Base-by-base conservation (phyloP, 768 basidiomycete genomes). In the Rhizopogon salebrosus region DNA sequence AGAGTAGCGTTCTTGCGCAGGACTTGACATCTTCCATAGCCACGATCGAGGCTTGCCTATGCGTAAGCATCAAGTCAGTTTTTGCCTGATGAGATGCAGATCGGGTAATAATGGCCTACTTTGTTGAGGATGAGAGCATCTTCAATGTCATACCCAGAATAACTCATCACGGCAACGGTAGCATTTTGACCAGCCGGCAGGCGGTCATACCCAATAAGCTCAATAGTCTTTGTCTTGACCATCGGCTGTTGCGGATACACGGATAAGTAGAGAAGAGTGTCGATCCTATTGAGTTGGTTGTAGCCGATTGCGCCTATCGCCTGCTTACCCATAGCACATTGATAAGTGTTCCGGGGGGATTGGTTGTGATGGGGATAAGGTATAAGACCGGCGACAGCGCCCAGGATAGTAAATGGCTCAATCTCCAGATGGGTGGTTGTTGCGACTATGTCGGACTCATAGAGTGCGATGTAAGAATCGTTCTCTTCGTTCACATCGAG, bases 281-380 rank as follows among this genome's bases (percentile, higher is more conserved):
- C 97, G 65, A 99, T 98, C 41, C 97, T 83, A 64, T 93, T 92
- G 59, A 98, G 83, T 69, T 99, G 97, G 68, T 98, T 99, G 72
- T 95, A 97, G 0, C 87, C 95, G 56, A 99, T 99, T 11, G 95
- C 95, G 20, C 97, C 97, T 57, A 99, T 99, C 2, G 97, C 95
- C 75, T 99, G 97, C 75, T 99, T 99, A 51, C 97, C 95, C 95
- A 99, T 99, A 51, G 95, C 95, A 64, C 95, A 99, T 74, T 99
- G 95, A 67, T 99, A 99, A 9, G 97, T 99, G 64, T 99, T 99
- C 51, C 97, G 88, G 3, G 97, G 97, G 4, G 97, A 98, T 65
- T 99, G 97, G 64, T 99, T 99, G 69, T 99, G 97, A 66, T 99
- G 97, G 2, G 97, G 97, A 66, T 99, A 99, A 11, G 97, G 97